Conservation (phyloP, 495 filamentous ascomycete genomes). For the Penicillium herquei region DNA sequence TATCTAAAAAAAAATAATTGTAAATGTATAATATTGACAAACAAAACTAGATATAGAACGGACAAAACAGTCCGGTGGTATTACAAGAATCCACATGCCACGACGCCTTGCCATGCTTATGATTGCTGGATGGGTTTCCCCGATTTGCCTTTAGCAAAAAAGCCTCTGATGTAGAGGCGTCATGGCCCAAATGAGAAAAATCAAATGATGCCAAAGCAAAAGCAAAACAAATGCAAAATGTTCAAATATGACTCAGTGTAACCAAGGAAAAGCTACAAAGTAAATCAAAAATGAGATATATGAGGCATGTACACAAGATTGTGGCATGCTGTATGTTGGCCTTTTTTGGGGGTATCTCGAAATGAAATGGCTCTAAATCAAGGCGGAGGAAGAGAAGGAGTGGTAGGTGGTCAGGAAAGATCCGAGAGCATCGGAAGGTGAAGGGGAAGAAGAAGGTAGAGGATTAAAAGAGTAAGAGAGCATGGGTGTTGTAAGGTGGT, state of each 20-base stretch:
- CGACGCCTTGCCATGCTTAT: constrained; percentile 40
- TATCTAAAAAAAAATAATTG: constrained; percentile 1
- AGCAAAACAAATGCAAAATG: constrained; percentile 1
- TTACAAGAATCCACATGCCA: constrained; percentile 17
- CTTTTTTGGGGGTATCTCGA: constrained; percentile 32
- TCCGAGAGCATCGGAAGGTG: constrained; percentile 11
- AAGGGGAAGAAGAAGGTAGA: constrained; percentile 6
- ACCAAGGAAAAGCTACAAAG: not conserved
- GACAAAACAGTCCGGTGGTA: constrained; percentile 11
- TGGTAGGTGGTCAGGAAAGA: not conserved
- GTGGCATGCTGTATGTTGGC: constrained; percentile 2
- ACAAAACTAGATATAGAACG: constrained; percentile 9
- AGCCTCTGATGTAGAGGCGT: constrained; percentile 2
- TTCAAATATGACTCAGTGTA: not conserved
- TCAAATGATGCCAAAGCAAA: not conserved
- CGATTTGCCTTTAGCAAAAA: not conserved
- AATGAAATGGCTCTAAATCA: constrained; percentile 11
- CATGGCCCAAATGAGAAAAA: not conserved
- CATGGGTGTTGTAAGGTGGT: not conserved
- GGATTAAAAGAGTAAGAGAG: not conserved
- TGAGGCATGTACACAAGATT: not conserved
- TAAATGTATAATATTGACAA: constrained; percentile 16
- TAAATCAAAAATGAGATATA: constrained; percentile 4
- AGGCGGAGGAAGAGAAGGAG: not conserved
- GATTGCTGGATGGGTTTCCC: not conserved